A percentile compares a stretch with the other conserved stretches of the same genome.
These are phyloP conservation scores for Daldinia loculata DNA, from an alignment of 495 filamentous ascomycete species.

Conservation along the genomic window DNA sequence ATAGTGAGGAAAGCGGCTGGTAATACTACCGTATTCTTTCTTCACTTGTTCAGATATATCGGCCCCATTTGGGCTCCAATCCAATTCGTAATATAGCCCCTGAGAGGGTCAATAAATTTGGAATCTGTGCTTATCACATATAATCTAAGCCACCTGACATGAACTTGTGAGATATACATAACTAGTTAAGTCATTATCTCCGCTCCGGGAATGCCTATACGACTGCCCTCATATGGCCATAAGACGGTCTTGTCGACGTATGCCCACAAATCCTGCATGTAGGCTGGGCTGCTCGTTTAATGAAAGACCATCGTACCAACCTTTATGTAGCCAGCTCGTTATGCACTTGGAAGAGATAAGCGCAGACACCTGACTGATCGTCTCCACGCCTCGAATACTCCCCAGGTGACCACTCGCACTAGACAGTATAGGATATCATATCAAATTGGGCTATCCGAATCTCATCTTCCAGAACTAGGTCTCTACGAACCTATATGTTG, in stretches of 20 bases:
- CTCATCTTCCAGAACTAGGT: not conserved
- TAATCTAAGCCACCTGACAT: conserved; percentile 13
- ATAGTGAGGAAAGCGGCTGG: not conserved
- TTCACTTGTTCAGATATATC: not conserved
- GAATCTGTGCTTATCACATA: conserved; percentile 7
- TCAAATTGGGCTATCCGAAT: not conserved
- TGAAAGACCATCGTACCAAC: not conserved
- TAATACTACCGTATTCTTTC: not conserved
- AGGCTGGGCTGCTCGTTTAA: not conserved
- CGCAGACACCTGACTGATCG: not conserved
- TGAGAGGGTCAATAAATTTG: conserved; percentile 9
- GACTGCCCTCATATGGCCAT: not conserved
- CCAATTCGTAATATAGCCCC: not conserved
- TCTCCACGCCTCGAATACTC: not conserved
- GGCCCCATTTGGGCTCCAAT: not conserved
- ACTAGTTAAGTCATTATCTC: not conserved
- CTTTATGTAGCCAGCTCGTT: not conserved
- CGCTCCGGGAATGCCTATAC: not conserved
- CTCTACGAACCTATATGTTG: too few relatives aligned
- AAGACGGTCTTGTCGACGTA: not conserved
- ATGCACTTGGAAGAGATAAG: not conserved
- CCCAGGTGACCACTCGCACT: not conserved
- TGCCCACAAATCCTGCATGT: not conserved
- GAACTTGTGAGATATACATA: not conserved
- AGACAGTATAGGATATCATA: not conserved